Base-by-base conservation (phyloP, 768 basidiomycete genomes). In the Tephrocybe rancida region DNA sequence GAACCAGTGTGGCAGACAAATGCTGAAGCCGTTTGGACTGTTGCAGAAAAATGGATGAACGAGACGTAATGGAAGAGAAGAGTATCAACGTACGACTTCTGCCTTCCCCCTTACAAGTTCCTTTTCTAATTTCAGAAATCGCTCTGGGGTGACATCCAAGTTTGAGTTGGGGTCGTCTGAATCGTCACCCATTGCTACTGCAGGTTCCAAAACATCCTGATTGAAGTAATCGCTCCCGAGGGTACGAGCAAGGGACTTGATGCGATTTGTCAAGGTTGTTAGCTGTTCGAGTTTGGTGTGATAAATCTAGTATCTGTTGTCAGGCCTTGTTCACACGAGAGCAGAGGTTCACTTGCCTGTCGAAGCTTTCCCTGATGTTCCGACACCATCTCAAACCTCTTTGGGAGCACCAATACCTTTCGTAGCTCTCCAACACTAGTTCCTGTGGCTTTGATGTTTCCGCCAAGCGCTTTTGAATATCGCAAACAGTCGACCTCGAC, bases 71-170 rank as follows among this genome's bases (percentile, higher is more conserved):
- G 35, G 45, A 41, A 43, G 34, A 11, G 24, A 35, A 47, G 4
- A 4, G 35, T 4, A 6, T 37, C 3, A 19, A 76, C 89, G 63
- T 61, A 92, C 89, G 49, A 92, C 80, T 81, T 95, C 93, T n/a
- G 82, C 81, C 69, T 93, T 93, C 10, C 90, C 92, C 48, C 88
- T 77, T 9, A 90, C 85, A 16, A 94, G 79, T 63, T 95, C 92
- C 65, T 90, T 88, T 75, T 95, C 91, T 5, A 95, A 73, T 61
- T 76, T 86, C 42, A 83, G 78, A 64, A 95, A 91, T 11, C 89
- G 81, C 58, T 94, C 92, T 0, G 88, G 86, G 10, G 85, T 87
- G 14, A 94, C 89, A 61, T 95, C 89, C 21, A 81, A 76, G 61
- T 82, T 77, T 5, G 79, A 72, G 27, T 72, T 67, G 2, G 66